These are phyloP conservation scores for Diaporthe australafricana DNA, from an alignment of 2,329 filamentous ascomycete species.

Conservation along the genomic window DNA sequence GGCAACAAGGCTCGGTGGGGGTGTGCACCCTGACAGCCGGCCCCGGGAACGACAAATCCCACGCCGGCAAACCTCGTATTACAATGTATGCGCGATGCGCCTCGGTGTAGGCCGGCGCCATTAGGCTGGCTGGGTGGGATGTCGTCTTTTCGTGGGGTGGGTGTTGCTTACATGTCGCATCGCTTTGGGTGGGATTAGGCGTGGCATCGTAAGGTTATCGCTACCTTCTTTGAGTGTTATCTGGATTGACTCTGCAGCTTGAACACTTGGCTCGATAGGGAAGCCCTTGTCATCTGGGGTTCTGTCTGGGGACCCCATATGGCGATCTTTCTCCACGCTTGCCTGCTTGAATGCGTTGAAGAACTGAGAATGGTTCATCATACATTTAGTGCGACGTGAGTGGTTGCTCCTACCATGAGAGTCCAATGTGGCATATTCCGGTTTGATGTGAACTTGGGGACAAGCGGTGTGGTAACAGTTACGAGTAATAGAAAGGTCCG, in stretches of 20 bases:
- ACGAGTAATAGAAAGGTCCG: not conserved
- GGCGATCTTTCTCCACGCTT: not conserved
- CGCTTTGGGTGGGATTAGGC: not conserved
- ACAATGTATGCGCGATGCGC: conserved; percentile 6
- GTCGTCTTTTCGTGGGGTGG: not conserved
- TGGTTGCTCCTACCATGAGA: not conserved
- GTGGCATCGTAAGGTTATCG: not conserved
- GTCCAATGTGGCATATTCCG: not conserved
- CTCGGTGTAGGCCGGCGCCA: not conserved
- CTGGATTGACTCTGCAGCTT: not conserved
- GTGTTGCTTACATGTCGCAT: conserved; percentile 8
- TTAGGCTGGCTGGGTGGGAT: not conserved
- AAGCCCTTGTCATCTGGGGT: not conserved
- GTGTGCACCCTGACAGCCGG: not conserved
- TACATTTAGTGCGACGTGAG: not conserved
- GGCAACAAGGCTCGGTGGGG: not conserved
- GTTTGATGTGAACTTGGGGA: not conserved
- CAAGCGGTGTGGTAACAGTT: not conserved
- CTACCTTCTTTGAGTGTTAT: not conserved
- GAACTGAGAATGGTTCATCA: not conserved
- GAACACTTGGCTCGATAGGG: not conserved
- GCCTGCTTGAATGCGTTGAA: not conserved
- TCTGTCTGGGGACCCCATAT: not conserved
- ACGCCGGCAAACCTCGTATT: conserved; percentile 21
- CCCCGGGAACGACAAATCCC: conserved; percentile 9